Conservation (phyloP, 2,329 filamentous ascomycete genomes). For the Arachnomyces sp. region DNA sequence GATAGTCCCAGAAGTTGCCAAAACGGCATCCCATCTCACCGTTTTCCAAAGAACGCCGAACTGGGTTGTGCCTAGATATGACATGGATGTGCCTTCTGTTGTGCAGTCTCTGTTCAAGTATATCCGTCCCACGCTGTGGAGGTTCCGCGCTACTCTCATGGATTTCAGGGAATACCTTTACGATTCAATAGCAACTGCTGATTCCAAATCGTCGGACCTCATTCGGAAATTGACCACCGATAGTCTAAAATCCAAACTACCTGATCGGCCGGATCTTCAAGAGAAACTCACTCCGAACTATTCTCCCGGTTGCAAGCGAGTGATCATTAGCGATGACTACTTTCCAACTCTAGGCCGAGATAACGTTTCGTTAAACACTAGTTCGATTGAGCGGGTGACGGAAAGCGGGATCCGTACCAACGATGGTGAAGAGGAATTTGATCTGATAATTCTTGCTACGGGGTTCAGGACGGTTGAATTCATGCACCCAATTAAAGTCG, state of each 20-base stretch:
- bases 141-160: constrained; percentile 47
- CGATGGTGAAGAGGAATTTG: constrained; percentile 41
- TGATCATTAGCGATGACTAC: constrained; percentile 51
- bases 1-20: constrained; percentile 51
- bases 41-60: constrained; percentile 54
- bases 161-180: constrained; percentile 46
- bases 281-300: constrained; percentile 49
- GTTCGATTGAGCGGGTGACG: constrained; percentile 40
- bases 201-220: constrained; percentile 34
- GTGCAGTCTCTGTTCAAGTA: constrained; percentile 41
- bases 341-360: constrained; percentile 42
- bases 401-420: constrained; percentile 40
- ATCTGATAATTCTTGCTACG: constrained; percentile 52
- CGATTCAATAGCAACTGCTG: constrained; percentile 34
- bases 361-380: constrained; percentile 47
- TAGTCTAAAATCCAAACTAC: constrained; percentile 41
- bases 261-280: constrained; percentile 44
- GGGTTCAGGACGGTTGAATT: constrained; percentile 55
- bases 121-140: constrained; percentile 44
- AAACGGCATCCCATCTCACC: constrained; percentile 42
- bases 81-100: constrained; percentile 39
- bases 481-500: constrained; percentile 50
- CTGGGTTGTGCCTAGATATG: constrained; percentile 50
- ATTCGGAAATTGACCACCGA: constrained; percentile 30
- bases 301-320: constrained; percentile 47